Evolutionary conservation across 805 yeast species (phyloP).

Genomic region (Metschnikowia continentalis): DNA sequence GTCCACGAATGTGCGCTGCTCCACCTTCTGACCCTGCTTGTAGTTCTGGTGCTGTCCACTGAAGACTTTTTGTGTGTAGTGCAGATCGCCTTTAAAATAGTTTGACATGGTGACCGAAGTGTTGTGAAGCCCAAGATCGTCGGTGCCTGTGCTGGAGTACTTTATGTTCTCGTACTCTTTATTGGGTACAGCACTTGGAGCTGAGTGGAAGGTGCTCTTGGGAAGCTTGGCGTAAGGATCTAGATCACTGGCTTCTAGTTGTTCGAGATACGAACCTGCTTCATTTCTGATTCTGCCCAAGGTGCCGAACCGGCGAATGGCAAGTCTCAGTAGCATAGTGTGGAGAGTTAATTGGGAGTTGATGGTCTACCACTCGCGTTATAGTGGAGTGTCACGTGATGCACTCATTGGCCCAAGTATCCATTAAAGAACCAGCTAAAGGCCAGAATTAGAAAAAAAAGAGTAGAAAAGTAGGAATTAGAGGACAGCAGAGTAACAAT

Average conservation of each 20-base stretch:
- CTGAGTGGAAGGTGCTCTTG: conserved; percentile 5
- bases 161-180: conserved; percentile 8
- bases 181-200: background rate
- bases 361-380: background rate
- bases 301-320: conserved; percentile 5
- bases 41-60: conserved; percentile 25
- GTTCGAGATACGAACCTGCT: background rate
- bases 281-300: conserved; percentile 1
- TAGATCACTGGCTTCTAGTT: background rate
- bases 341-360: too few species aligned
- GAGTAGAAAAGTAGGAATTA: background rate
- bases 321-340: background rate
- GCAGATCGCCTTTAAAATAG: conserved; percentile 38
- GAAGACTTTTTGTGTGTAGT: conserved; percentile 37
- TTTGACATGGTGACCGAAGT: conserved; percentile 24
- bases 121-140: conserved; percentile 12
- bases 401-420: background rate
- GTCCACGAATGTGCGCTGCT: conserved; percentile 41
- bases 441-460: background rate
- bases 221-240: conserved; percentile 15
- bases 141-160: conserved; percentile 6
- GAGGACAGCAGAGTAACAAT: background rate
- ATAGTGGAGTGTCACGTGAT: conserved; percentile 1
- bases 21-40: conserved; percentile 31
- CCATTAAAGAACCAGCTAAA: background rate